Evolutionary conservation across 257 asterid genomes (phyloP).

Genomic region (Marsdenia floribunda): DNA sequence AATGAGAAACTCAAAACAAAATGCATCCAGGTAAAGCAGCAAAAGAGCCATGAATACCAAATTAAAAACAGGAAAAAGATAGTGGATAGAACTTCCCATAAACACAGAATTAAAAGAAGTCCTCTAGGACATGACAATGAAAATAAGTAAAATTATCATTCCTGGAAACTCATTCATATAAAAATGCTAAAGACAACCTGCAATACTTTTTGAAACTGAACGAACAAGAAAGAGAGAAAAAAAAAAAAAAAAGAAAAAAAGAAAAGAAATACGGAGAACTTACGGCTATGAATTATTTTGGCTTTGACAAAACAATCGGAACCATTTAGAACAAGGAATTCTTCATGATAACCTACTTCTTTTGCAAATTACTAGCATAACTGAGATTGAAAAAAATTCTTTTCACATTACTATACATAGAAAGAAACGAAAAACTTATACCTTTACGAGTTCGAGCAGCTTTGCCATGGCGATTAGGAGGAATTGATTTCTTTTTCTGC

Average conservation of each 20-base stretch:
- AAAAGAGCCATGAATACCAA: background rate
- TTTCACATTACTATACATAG: background rate
- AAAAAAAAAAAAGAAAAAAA: too few species aligned
- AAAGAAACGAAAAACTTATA: conserved; percentile 1
- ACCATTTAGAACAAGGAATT: background rate
- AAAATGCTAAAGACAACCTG: background rate
- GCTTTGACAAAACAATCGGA: background rate
- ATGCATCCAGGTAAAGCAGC: background rate
- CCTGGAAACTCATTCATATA: background rate
- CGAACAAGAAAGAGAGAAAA: background rate
- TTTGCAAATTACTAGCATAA: background rate
- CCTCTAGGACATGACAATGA: background rate
- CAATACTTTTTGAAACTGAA: too few species aligned
- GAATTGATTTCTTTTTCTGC: conserved; percentile 63
- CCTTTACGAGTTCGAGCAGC: conserved; percentile 56
- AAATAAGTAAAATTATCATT: too few species aligned
- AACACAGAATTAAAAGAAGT: background rate
- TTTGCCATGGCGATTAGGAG: conserved; percentile 90
- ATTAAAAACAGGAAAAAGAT: background rate
- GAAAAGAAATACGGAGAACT: background rate
- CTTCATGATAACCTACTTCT: background rate
- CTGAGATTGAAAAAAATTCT: background rate
- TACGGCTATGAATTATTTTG: background rate
- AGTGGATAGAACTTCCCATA: background rate
- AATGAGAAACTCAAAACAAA: background rate